Conservation (phyloP, 208 protist genomes). For the Sergeia podlipaevii region DNA sequence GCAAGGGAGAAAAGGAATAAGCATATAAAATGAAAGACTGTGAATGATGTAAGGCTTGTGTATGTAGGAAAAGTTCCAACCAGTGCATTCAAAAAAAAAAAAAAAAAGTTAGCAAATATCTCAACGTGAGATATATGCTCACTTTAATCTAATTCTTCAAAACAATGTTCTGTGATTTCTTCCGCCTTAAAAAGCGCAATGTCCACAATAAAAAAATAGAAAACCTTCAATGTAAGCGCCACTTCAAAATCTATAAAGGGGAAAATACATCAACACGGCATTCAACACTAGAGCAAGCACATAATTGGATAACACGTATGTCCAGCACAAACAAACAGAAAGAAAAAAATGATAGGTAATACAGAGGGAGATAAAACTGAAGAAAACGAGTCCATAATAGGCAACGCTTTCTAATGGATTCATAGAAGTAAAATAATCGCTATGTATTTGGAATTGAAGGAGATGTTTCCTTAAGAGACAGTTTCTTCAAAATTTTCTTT, state of each 20-base stretch:
- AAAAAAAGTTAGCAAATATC: constrained; percentile 2
- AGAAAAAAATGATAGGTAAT: background rate
- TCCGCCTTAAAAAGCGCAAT: too few relatives aligned
- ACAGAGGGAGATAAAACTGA: constrained; percentile 3
- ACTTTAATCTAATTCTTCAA: background rate
- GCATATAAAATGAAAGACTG: constrained; percentile 1
- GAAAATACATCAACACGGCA: background rate
- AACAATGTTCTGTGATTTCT: too few relatives aligned
- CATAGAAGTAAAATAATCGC: background rate
- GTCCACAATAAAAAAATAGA: too few relatives aligned
- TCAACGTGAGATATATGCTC: constrained; percentile 8
- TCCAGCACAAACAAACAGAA: background rate
- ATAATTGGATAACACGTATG: background rate
- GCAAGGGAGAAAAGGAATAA: background rate
- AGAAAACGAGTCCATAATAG: background rate
- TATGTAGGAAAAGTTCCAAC: too few relatives aligned
- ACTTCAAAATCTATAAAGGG: too few relatives aligned
- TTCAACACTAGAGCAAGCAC: background rate
- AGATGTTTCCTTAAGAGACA: too few relatives aligned
- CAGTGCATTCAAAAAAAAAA: too few relatives aligned
- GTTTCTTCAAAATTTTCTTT: too few relatives aligned
- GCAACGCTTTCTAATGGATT: background rate
- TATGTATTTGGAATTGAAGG: background rate
- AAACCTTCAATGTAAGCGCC: too few relatives aligned
- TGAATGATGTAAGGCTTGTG: background rate